These are phyloP conservation scores for Mycosphaerella arachidis DNA, from an alignment of 2,329 filamentous ascomycete species.

Conservation along the genomic window DNA sequence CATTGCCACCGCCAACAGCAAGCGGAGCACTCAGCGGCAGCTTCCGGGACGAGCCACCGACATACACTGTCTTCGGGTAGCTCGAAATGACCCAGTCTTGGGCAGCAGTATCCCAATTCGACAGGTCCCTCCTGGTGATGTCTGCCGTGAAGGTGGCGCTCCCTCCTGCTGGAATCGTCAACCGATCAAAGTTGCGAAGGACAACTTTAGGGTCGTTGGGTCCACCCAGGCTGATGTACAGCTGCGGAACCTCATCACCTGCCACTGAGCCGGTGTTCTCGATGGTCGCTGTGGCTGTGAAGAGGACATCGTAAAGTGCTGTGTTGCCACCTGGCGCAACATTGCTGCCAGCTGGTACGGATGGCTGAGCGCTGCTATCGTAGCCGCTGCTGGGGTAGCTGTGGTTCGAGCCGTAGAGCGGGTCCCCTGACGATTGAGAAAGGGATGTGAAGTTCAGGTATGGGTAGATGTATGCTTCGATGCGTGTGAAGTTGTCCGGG, in stretches of 20 bases:
- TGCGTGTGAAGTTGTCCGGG: constrained; percentile 54
- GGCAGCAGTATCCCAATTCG: constrained; percentile 73
- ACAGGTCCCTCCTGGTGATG: constrained; percentile 74
- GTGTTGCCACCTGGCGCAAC: constrained; percentile 60
- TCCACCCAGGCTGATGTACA: constrained; percentile 75
- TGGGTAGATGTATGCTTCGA: constrained; percentile 63
- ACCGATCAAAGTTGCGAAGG: constrained; percentile 76
- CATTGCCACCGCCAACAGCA: neutral
- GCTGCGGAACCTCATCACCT: constrained; percentile 70
- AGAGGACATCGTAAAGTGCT: constrained; percentile 64
- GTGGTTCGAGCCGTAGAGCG: constrained; percentile 59
- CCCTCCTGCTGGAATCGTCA: constrained; percentile 67
- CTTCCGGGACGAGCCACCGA: constrained; percentile 57
- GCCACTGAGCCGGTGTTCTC: constrained; percentile 63
- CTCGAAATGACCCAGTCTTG: constrained; percentile 72
- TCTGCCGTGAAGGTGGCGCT: constrained; percentile 62
- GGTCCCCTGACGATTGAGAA: constrained; percentile 53
- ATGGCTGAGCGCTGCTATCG: constrained; percentile 56
- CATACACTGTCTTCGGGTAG: constrained; percentile 56
- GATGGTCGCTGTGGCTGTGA: constrained; percentile 62
- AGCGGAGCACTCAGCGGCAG: constrained; percentile 43
- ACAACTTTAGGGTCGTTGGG: constrained; percentile 61
- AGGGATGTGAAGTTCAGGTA: constrained; percentile 63
- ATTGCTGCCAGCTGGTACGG: constrained; percentile 53
- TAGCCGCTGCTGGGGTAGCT: constrained; percentile 55